Evolutionary conservation across 306 rosid species (phyloP).

Genomic region (Chamaecrista fasciculata): DNA sequence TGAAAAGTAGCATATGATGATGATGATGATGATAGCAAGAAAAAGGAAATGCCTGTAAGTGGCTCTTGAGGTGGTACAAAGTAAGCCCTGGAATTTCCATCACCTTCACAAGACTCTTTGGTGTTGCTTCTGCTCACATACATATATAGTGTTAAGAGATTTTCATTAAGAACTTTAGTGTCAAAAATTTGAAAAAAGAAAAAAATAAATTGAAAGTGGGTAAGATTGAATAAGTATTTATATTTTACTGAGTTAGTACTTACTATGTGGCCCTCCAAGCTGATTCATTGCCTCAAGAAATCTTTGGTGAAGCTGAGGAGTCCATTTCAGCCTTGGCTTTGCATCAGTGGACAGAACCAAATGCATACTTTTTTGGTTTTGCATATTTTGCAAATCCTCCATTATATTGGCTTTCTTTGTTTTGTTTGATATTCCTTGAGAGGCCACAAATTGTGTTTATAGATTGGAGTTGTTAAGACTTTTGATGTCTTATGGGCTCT

Average conservation of each 20-base stretch:
- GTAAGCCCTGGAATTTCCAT: slow-evolving; percentile 82
- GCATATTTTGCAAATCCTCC: slow-evolving; percentile 43
- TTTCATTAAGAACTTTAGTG: slow-evolving; percentile 16
- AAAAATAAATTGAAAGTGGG: background rate
- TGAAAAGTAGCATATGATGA: slow-evolving; percentile 19
- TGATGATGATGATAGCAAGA: slow-evolving; percentile 10
- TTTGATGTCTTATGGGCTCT: too few relatives aligned
- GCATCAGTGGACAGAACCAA: slow-evolving; percentile 87
- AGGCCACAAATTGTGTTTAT: slow-evolving; percentile 51
- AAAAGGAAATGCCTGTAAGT: slow-evolving; percentile 61
- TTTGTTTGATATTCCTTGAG: slow-evolving; percentile 38
- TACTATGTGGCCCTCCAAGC: slow-evolving; percentile 83
- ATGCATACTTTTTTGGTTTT: slow-evolving; percentile 64
- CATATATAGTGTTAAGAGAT: slow-evolving; percentile 11
- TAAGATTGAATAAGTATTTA: slow-evolving; percentile 12
- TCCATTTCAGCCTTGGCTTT: slow-evolving; percentile 94
- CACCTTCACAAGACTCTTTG: slow-evolving; percentile 75
- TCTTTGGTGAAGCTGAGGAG: slow-evolving; percentile 74
- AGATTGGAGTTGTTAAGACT: slow-evolving; percentile 50
- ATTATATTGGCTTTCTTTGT: slow-evolving; percentile 36
- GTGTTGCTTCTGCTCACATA: slow-evolving; percentile 70
- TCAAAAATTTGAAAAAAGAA: background rate
- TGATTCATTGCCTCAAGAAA: slow-evolving; percentile 71
- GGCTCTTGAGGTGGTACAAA: slow-evolving; percentile 90
- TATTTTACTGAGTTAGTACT: slow-evolving; percentile 11